phyloP scores from a whole-genome alignment of 169 alveolate genomes.

The Plasmodium sp. region DNA sequence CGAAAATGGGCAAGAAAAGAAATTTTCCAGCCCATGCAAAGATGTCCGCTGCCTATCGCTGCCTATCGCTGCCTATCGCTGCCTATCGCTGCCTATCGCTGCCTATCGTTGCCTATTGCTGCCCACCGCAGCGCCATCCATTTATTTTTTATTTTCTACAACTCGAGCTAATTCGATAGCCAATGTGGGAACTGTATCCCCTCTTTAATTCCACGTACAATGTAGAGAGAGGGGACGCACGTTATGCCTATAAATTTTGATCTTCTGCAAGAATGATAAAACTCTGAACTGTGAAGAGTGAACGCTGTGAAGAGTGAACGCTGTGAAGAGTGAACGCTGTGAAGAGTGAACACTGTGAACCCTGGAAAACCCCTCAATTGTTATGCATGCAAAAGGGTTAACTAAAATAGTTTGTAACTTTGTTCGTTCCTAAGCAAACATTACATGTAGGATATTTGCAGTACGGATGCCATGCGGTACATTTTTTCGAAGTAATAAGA shows the following conservation, averaged over 20 bases:
- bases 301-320: not conserved
- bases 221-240: not conserved
- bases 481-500: not conserved
- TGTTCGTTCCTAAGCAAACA: not conserved
- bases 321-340: not conserved
- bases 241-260: not conserved
- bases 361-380: not conserved
- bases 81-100: too few relatives aligned
- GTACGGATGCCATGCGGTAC: not conserved
- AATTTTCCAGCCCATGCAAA: not conserved
- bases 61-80: not conserved
- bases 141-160: not conserved
- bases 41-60: not conserved
- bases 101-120: too few relatives aligned
- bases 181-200: not conserved
- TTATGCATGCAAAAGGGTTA: not conserved
- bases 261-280: not conserved
- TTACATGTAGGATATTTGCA: not conserved
- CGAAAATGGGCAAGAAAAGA: not conserved
- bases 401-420: not conserved
- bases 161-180: not conserved
- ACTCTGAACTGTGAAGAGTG: not conserved
- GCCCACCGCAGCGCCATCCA: not conserved
- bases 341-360: not conserved
- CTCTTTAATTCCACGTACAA: not conserved